Evolutionary conservation across 345 rosid species (phyloP), one percentile per base, ranked within the genome.

Genomic region (Dimocarpus longan): DNA sequence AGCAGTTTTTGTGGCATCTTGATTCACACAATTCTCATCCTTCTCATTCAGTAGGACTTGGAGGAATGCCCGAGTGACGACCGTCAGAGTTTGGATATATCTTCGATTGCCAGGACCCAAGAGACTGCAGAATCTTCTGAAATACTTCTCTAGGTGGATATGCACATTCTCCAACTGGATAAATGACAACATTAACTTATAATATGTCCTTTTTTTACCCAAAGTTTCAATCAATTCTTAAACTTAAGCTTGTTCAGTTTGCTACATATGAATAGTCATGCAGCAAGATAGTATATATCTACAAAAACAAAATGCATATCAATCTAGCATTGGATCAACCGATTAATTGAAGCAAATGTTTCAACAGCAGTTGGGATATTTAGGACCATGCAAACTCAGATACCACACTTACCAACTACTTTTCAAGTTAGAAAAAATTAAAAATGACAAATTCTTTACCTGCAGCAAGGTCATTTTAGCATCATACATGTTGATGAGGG

Each of bases 21-120:
- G 84, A 54, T 73, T 78, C 66, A 19, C 78, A 73, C 50, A 40
- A 82, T 57, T 76, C 78, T 62, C 81, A 76, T 82, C 83, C 52
- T 78, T 75, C 65, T 87, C 89, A 77, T 79, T 78, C 64, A 60
- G 44, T 70, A 95, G 82, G 80, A 88, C 83, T 84, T 70, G 88
- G 75, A 87, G 90, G 81, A 95, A 88, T 77, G 97, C 93, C 75
- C 76, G 80, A 71, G 91, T 85, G 64, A 95, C 85, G 78, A 93
- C 91, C 86, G 90, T 82, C 75, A 95, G 70, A 73, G 93, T 95
- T 85, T 93, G 99, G 82, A 95, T 92, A 75, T 95, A 86, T 91
- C 99, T 93, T 80, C 95, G 90, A 83, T 95, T 95, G 72, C 97
- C 93, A 82, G 94, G 90, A 80, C 98, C 98, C 88, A 95, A 81